Evolutionary conservation across 371 early-diverging fungal species (phyloP), one percentile per base, ranked within the genome.

Genomic region (Lichtheimia ramosa): DNA sequence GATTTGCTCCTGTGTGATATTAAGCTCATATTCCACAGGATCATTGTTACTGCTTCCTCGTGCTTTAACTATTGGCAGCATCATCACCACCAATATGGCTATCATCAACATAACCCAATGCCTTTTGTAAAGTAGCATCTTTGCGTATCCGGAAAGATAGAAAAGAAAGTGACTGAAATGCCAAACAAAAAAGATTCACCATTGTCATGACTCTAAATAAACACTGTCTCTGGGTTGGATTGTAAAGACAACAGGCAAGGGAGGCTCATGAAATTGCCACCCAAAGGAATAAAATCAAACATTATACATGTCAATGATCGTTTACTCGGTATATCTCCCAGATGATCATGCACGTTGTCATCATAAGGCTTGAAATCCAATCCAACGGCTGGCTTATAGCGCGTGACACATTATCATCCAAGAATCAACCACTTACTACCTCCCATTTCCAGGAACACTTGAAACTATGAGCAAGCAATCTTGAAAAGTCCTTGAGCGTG

Each of bases 1-100:
- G 49, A 72, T 58, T 1, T 48, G 41, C 18, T 54, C 50, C 8
- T 57, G 48, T 1, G 72, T 72, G 10, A 77, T 63, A 43, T 77
- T 71, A 10, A 77, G 57, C 23, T 77, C 78, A 51, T 64, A 76
- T 8, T 27, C 34, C 0, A 34, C 34, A 10, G 34, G 34, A 34
- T 34, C 34, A 34, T 34, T 2, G 34, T 10, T 34, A 34, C 34
- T 34, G 34, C 34, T 34, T 0, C 34, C 34, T 34, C 10, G 6
- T 34, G 34, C 34, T 10, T 8, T 34, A 2, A 34, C 2, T 34
- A 10, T 8, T 8, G 34, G 28, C 42, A 42, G 6, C 20, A 41
- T 3, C 12, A 54, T 6, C 23, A 54, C 8, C 10, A 34, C 2
- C 34, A 34, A 34, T 10, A 27, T 42, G 23, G 16, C 18, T 3